A percentile compares a stretch with the other conserved stretches of the same genome.
Conservation (phyloP, 139 green algal species). For the Chlamydomonas applanata region DNA sequence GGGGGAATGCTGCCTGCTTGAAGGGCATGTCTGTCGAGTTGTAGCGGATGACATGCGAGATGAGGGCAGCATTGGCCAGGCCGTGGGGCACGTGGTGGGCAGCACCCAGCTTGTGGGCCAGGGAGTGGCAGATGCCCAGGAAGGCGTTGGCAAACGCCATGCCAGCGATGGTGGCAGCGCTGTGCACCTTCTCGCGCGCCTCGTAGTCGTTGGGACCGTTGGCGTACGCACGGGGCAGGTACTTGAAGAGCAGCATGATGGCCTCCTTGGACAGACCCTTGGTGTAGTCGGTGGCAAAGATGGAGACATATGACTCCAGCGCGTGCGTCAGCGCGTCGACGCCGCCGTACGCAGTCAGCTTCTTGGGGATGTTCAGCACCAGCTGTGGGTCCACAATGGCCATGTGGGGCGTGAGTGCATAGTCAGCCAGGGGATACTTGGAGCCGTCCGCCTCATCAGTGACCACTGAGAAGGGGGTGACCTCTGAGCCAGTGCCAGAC, state of each 20-base stretch:
- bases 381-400: conserved; percentile 50
- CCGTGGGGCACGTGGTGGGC: conserved; percentile 64
- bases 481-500: conserved; percentile 62
- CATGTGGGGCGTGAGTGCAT: conserved; percentile 55
- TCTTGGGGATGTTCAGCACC: conserved; percentile 58
- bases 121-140: conserved; percentile 73
- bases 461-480: conserved; percentile 72
- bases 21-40: conserved; percentile 66
- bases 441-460: conserved; percentile 55
- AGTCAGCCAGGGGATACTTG: conserved; percentile 43
- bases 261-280: conserved; percentile 56
- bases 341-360: conserved; percentile 64
- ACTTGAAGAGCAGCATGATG: conserved; percentile 60
- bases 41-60: conserved; percentile 71
- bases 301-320: conserved; percentile 67
- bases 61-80: conserved; percentile 66
- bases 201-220: conserved; percentile 51
- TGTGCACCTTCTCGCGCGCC: conserved; percentile 70
- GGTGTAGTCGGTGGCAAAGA: conserved; percentile 67
- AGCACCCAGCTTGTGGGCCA: conserved; percentile 60
- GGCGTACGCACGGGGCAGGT: conserved; percentile 48
- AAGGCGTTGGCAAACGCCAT: conserved; percentile 82
- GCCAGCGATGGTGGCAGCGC: conserved; percentile 68
- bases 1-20: conserved; percentile 70
- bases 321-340: conserved; percentile 68